Evolutionary conservation across 75 land plant species (phyloP), one percentile per base, ranked within the genome.

Genomic region (Gnetum montanum): DNA sequence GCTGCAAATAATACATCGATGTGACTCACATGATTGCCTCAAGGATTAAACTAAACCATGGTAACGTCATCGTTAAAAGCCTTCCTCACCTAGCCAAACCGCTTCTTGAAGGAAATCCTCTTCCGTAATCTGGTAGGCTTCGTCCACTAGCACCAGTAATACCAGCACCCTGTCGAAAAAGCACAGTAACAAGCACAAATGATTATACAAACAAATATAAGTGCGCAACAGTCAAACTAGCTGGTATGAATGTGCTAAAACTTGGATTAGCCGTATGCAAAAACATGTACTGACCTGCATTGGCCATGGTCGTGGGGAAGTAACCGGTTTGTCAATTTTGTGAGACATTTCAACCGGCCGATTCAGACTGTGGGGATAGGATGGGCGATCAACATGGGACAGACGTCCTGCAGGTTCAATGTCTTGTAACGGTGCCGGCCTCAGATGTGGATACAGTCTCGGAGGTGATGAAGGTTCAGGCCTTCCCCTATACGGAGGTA

Each of bases 401-500:
- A 79, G 49, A 27, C 64, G 61, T 40, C 67, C 67, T 25, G 43
- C 25, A 60, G 43, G 47, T 58, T 80, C 76, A 56, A 76, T 67
- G 35, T 76, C 58, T 23, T 67, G 72, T 28, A 65, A 61, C 3
- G 78, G 40, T 18, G 67, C 65, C n/a, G n/a, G n/a, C 8, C 69
- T 65, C 8, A 56, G 40, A 52, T 38, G 46, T 8, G 74, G 48
- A 65, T 41, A 71, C 41, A 62, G 40, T 58, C 76, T 59, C 16
- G 76, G 70, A 41, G 78, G 80, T 6, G 82, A 70, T 1, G 23
- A 13, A 24, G 64, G 46, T 52, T 70, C 86, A 8, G 69, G 61
- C 65, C 83, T 79, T 55, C 83, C 86, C 35, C 64, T 49, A 59
- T 49, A 78, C 49, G 70, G 52, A 13, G 69, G 56, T 19, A 53